Percentiles rank a stretch among this genome's conserved stretches.
These are phyloP conservation scores for Nyctanthes arbortristis DNA, from an alignment of 257 asterid species.

Conservation along the genomic window DNA sequence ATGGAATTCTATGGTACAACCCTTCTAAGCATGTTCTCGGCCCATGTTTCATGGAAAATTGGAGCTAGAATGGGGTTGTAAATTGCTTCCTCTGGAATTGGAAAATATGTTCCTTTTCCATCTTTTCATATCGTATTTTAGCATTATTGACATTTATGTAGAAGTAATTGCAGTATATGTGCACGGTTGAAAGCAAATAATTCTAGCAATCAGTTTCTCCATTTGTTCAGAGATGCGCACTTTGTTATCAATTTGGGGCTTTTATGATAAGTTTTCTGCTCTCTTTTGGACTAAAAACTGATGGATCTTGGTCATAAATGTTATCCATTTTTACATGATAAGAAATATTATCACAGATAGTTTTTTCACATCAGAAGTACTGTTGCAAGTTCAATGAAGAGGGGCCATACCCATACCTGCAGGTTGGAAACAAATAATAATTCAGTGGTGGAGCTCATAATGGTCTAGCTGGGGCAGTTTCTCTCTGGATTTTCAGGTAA, in stretches of 20 bases:
- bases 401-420: too few relatives aligned
- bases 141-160: neutral
- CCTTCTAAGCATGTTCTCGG: too few relatives aligned
- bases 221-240: neutral
- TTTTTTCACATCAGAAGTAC: neutral
- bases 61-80: too few relatives aligned
- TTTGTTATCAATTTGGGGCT: neutral
- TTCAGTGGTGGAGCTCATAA: too few relatives aligned
- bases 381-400: neutral
- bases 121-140: too few relatives aligned
- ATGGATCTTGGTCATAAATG: neutral
- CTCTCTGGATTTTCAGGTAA: too few relatives aligned
- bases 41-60: too few relatives aligned
- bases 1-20: too few relatives aligned
- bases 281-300: neutral
- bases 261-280: neutral
- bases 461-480: too few relatives aligned
- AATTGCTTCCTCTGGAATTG: too few relatives aligned
- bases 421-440: too few relatives aligned
- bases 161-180: neutral
- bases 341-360: neutral
- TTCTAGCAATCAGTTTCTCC: neutral
- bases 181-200: neutral
- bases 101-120: too few relatives aligned
- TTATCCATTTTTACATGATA: neutral